Base-by-base conservation (phyloP, 306 rosid genomes). In the Cucurbita pepo region DNA sequence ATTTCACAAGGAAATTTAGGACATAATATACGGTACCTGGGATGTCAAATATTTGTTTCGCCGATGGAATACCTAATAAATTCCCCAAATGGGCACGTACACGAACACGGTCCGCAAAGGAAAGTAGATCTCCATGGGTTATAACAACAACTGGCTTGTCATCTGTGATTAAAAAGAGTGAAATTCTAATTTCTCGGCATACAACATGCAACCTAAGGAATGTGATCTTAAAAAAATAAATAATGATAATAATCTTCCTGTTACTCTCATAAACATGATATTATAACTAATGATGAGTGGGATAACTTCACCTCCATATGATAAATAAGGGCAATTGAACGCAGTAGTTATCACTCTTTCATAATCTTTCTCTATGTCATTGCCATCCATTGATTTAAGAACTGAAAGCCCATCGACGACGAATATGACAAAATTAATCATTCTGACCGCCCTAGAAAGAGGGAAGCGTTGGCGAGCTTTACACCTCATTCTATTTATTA, bases 81-180 rank as follows among this genome's bases (percentile, higher is more conserved):
- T 79, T 85, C 79, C 92, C 98, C 82, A 93, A 77, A 85, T 83
- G 77, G 56, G 65, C 79, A 43, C 81, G 83, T 34, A 93, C 72
- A 72, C 76, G 88, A 70, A 84, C 90, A 53, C 96, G 86, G 12
- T 93, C 94, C 64, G 73, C 58, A 51, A 73, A 66, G 14, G 91
- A 87, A 81, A 93, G 97, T 53, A 88, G 90, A 86, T 88, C 97
- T 30, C 98, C 98, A 76, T 93, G 98, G 15, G 94, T 90, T 54
- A 87, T 74, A 70, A 88, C 91, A 71, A 88, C 79, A 40, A 85
- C 85, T 36, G 98, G 98, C 80, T 88, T 90, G 79, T 93, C 96
- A 90, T 93, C 98, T 90, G 82, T 53, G 36, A 67, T 66, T 72
- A 67, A 55, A 72, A 78, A 5, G 16, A 34, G 7, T 41, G 3